Percentiles rank a stretch among this genome's conserved stretches.
Evolutionary conservation across 140 eudicot genomes (phyloP).

Genomic region (Cichorium intybus): DNA sequence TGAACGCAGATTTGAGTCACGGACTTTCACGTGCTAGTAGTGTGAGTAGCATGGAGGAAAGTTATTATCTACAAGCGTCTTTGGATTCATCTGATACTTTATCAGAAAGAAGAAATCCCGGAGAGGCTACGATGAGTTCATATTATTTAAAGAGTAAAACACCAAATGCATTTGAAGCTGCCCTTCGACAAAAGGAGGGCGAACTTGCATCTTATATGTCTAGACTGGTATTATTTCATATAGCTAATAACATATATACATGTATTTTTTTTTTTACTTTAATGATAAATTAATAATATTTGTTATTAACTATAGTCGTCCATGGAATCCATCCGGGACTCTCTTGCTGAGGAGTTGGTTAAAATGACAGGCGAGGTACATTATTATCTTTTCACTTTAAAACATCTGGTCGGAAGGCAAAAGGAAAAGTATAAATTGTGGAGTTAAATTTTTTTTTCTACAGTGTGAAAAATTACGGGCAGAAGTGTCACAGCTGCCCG

Average conservation of each 20-base stretch:
- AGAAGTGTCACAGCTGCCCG: constrained; percentile 81
- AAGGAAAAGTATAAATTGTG: too few relatives aligned
- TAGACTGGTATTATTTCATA: constrained; percentile 60
- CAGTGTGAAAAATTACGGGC: constrained; percentile 90
- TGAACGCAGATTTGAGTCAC: constrained; percentile 59
- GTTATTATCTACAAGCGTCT: constrained; percentile 84
- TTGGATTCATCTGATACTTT: constrained; percentile 70
- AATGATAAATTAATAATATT: not conserved
- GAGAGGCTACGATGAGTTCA: constrained; percentile 58
- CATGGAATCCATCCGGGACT: constrained; percentile 94
- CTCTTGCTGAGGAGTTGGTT: constrained; percentile 98
- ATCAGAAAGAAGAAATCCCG: constrained; percentile 55
- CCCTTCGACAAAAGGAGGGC: constrained; percentile 95
- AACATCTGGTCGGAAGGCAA: not conserved
- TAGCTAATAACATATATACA: not conserved
- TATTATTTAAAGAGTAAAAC: constrained; percentile 79
- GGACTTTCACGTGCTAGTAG: constrained; percentile 84
- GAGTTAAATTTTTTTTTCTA: constrained; percentile 7
- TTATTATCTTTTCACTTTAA: not conserved
- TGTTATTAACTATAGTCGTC: constrained; percentile 53
- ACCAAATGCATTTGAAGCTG: constrained; percentile 79
- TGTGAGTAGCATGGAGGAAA: constrained; percentile 88
- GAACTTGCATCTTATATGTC: constrained; percentile 97
- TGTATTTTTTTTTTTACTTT: not conserved
- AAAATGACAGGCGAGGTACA: constrained; percentile 84